Base-by-base conservation (phyloP, 495 filamentous ascomycete species). In the Penicillium coprophilum region DNA sequence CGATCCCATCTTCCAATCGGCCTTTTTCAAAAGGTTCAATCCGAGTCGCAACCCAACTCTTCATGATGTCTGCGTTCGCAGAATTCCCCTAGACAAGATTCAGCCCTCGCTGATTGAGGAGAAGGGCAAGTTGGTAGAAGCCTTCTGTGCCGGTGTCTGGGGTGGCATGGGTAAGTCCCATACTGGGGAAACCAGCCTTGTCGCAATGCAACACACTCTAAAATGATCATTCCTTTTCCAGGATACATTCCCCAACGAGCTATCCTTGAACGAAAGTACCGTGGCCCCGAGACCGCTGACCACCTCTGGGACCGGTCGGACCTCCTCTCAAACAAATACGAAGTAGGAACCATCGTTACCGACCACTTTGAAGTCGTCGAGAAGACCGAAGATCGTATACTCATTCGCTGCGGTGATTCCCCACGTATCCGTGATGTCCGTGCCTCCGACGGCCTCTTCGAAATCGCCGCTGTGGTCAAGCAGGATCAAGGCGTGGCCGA, bases 331-430 rank as follows among this genome's bases (percentile, higher is more conserved):
- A 81, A 75, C 28, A 73, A 57, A 32, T 91, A 87, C 67, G 78
- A 84, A 24, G 70, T 79, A 36, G 87, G 87, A 24, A 86, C 87
- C 20, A 66, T 80, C 28, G 81, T 90, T 61, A 87, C 85, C 24
- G 87, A 91, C 64, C 87, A 91, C 70, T 90, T 91, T 67, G 85
- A 91, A 68, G 87, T 91, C 0, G 70, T 91, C 3, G 81, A 83
- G 56, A 86, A 87, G 68, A 82, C 78, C 17, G 74, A 81, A 8
- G 80, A 80, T 24, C 73, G 76, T 28, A 86, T 90, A 43, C 66
- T 81, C 6, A 79, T 90, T 28, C 82, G 88, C 17, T 86, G 84
- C 63, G 88, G 87, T 23, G 87, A 85, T 55, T 82, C 82, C 5
- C 88, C 88, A 0, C 73, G 83, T 47, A 80, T 80, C 24, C 60